Percentiles rank a stretch among this genome's conserved stretches.
These are phyloP conservation scores for Trypanosoma lewisi DNA, from an alignment of 208 protist genomes.

Conservation along the genomic window DNA sequence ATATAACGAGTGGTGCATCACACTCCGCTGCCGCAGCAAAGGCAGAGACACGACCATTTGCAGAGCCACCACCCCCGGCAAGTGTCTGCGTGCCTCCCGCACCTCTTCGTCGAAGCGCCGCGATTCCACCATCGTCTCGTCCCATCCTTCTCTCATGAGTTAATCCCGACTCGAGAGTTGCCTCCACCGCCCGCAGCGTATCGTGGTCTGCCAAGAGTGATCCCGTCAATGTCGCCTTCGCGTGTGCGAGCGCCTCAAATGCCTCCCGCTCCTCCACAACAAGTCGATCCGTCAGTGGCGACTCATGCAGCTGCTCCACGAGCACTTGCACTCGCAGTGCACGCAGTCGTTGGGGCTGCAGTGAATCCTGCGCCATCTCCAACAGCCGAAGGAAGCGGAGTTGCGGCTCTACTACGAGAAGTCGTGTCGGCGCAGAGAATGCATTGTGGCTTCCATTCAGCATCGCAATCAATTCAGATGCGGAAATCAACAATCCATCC, in stretches of 20 bases:
- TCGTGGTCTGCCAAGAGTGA: constrained; percentile 58
- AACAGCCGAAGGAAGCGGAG: constrained; percentile 57
- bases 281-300: constrained; percentile 11
- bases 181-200: constrained; percentile 50
- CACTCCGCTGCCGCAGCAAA: neutral
- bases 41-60: too few relatives aligned
- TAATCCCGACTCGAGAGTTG: constrained; percentile 46
- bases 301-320: constrained; percentile 29
- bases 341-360: constrained; percentile 27
- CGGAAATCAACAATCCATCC: constrained; percentile 34
- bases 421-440: constrained; percentile 25
- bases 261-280: constrained; percentile 54
- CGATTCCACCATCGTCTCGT: neutral
- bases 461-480: constrained; percentile 46
- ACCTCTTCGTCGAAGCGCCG: too few relatives aligned
- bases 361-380: constrained; percentile 67
- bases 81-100: neutral
- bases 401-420: constrained; percentile 50
- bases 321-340: constrained; percentile 63
- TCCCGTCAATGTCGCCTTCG: constrained; percentile 70
- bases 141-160: neutral
- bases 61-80: neutral
- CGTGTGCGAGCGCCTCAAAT: constrained; percentile 68
- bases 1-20: constrained; percentile 54
- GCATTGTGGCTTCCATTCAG: constrained; percentile 40